Base-by-base conservation (phyloP, 768 basidiomycete genomes). In the Leccinum uliginosum region DNA sequence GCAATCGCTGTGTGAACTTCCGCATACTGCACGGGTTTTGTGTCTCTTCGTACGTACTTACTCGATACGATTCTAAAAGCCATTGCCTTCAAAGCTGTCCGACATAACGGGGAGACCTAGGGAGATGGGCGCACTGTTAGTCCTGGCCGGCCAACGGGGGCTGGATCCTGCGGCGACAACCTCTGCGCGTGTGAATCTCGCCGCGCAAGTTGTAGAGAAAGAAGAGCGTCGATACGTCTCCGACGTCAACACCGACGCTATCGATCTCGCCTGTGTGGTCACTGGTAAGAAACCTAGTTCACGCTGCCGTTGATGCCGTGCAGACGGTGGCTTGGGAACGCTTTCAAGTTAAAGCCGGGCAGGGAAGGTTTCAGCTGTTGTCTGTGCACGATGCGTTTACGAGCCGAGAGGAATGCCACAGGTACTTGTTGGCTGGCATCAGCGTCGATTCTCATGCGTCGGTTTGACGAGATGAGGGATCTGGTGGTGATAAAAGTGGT, bases 341-440 rank as follows among this genome's bases (percentile, higher is more conserved):
- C 96, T 40, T 95, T 98, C 81, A 89, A 83, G 68, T 86, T 91
- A 75, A 91, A 87, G 65, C 84, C 90, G 0, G 75, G 83, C 35
- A 78, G 0, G 75, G 83, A 34, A 78, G 73, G 26, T 83, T 82
- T 65, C 66, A 68, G 24, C 75, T 93, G 11, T 70, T 82, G 44
- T 91, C 87, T 5, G 71, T 77, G 14, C 77, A 80, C 55, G 83
- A 86, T 57, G 71, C 78, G 14, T 77, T 83, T 59, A 83, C 80
- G 40, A 89, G 93, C 7, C 77, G 88, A 50, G 83, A 83, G 62
- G 85, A 89, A 65, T 90, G n/a, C n/a, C n/a, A 91, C 70, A 80
- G 84, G 57, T 78, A 83, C 48, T 70, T 94, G 45, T 76, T 99
- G 59, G 83, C 84, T 69, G 79, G 75, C 15, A 78, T 93, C 67